These are phyloP conservation scores for Epichloe aotearoae DNA, from an alignment of 2,329 filamentous ascomycete genomes.

Conservation along the genomic window DNA sequence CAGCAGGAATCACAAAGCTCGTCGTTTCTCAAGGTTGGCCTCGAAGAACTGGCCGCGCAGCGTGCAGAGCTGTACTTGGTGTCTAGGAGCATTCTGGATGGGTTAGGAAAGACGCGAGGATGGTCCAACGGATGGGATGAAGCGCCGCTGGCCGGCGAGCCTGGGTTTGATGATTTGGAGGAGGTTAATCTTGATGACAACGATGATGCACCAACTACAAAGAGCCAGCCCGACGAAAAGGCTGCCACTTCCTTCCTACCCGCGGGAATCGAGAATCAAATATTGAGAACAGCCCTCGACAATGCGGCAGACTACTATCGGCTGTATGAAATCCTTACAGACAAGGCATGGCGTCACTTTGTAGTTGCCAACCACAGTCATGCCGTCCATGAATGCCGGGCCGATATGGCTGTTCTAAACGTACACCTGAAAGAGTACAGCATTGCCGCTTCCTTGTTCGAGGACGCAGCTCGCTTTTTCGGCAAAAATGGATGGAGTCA, in stretches of 20 bases:
- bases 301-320: constrained; percentile 51
- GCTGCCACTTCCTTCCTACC: constrained; percentile 13
- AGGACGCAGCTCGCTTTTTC: constrained; percentile 66
- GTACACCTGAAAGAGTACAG: constrained; percentile 62
- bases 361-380: constrained; percentile 65
- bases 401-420: constrained; percentile 77
- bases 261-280: constrained; percentile 27
- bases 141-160: constrained; percentile 36
- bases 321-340: constrained; percentile 65
- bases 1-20: constrained; percentile 27
- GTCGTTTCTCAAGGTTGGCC: constrained; percentile 47
- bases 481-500: constrained; percentile 65
- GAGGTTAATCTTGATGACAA: constrained; percentile 42
- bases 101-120: constrained; percentile 53
- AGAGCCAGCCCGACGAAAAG: not conserved
- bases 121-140: constrained; percentile 69
- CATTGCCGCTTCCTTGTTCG: constrained; percentile 65
- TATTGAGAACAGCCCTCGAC: constrained; percentile 47
- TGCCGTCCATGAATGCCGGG: constrained; percentile 62
- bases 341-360: constrained; percentile 72
- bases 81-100: constrained; percentile 66
- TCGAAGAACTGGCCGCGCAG: constrained; percentile 70
- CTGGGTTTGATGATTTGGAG: constrained; percentile 36
- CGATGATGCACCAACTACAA: constrained; percentile 16
- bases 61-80: constrained; percentile 72